A percentile compares a stretch with the other conserved stretches of the same genome.
Evolutionary conservation across 73 alveolate species (phyloP).

Genomic region (Blepharisma japonicum): DNA sequence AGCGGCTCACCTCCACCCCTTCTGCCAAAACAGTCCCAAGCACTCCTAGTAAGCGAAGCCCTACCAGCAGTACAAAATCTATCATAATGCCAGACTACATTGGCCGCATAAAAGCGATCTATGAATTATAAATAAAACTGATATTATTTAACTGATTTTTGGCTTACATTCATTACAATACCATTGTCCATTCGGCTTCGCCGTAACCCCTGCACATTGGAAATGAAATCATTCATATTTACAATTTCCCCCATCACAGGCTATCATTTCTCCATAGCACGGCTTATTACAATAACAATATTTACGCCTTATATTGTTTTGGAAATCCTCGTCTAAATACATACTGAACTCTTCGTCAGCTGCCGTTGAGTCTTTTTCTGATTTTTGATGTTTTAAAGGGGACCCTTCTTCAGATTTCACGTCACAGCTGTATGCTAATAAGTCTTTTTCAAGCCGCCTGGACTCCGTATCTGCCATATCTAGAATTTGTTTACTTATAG

Average conservation of each 20-base stretch:
- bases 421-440: neutral
- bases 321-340: neutral
- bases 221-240: slow-evolving; percentile 82
- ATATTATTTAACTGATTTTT: too few relatives aligned
- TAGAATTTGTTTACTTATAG: neutral
- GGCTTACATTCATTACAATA: slow-evolving; percentile 43
- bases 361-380: neutral
- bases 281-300: slow-evolving; percentile 72
- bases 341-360: neutral
- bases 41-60: too few relatives aligned
- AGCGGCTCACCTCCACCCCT: too few relatives aligned
- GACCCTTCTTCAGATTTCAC: neutral
- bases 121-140: too few relatives aligned
- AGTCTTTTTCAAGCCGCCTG: neutral
- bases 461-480: neutral
- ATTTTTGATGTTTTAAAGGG: neutral
- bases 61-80: too few relatives aligned
- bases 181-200: slow-evolving; percentile 74
- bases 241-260: slow-evolving; percentile 75
- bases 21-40: too few relatives aligned
- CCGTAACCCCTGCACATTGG: slow-evolving; percentile 71
- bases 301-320: slow-evolving; percentile 17
- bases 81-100: too few relatives aligned
- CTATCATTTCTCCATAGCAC: slow-evolving; percentile 77
- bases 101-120: too few relatives aligned